These are phyloP conservation scores for Phytophthora sp. DNA, from an alignment of 352 stramenopile genomes.

Conservation along the genomic window DNA sequence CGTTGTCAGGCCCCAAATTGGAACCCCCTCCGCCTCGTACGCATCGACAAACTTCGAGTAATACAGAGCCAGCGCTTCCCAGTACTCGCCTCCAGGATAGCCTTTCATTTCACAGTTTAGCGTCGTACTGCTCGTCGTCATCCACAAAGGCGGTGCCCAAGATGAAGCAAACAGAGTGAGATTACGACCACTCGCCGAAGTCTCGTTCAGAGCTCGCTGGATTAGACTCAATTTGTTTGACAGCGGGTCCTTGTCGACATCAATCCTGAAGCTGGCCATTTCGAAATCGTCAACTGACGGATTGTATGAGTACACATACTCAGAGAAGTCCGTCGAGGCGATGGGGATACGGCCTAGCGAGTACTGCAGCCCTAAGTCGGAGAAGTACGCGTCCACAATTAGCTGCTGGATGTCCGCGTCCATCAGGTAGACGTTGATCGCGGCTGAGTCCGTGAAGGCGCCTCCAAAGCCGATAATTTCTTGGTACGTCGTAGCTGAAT, in stretches of 20 bases:
- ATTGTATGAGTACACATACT: constrained; percentile 49
- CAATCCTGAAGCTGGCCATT: constrained; percentile 65
- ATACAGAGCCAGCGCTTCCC: constrained; percentile 66
- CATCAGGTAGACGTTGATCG: constrained; percentile 71
- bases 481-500: constrained; percentile 47
- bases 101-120: constrained; percentile 48
- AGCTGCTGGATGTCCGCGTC: constrained; percentile 48
- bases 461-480: constrained; percentile 65
- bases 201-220: constrained; percentile 35
- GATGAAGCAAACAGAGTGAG: constrained; percentile 66
- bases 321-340: constrained; percentile 76
- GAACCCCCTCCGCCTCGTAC: constrained; percentile 55
- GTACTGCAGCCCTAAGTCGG: constrained; percentile 60
- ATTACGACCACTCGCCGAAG: constrained; percentile 15
- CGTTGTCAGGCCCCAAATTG: constrained; percentile 67
- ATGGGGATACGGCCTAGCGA: constrained; percentile 72
- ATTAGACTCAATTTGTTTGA: constrained; percentile 47
- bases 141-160: constrained; percentile 78
- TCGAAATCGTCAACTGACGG: constrained; percentile 32
- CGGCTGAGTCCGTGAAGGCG: constrained; percentile 34
- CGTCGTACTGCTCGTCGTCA: constrained; percentile 61
- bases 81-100: constrained; percentile 42
- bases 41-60: constrained; percentile 77
- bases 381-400: constrained; percentile 69
- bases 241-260: constrained; percentile 51